Evolutionary conservation across 306 rosid species (phyloP).

Genomic region (Cucurbita ficifolia): DNA sequence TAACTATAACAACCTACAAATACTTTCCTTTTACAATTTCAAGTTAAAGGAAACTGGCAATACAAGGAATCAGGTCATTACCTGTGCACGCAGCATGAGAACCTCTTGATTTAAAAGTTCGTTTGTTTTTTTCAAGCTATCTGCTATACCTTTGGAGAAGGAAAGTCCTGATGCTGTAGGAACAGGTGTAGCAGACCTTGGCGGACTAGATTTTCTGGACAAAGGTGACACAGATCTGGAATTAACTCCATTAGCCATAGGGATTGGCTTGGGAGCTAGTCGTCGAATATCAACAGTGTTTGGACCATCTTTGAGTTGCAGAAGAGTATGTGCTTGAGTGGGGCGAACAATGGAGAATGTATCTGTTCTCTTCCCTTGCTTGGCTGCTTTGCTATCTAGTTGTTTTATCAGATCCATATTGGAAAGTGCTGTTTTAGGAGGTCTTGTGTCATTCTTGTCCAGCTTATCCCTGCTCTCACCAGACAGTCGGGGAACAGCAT

Average conservation of each 20-base stretch:
- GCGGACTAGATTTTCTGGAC: slow-evolving; percentile 82
- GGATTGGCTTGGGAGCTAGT: slow-evolving; percentile 55
- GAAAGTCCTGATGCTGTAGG: slow-evolving; percentile 95
- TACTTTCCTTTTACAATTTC: not conserved
- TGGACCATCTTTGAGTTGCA: slow-evolving; percentile 76
- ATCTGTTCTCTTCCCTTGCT: slow-evolving; percentile 85
- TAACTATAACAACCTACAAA: not conserved
- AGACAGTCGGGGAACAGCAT: slow-evolving; percentile 63
- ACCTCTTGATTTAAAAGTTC: slow-evolving; percentile 78
- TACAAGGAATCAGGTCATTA: slow-evolving; percentile 14
- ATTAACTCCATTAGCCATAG: slow-evolving; percentile 60
- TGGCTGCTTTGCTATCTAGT: slow-evolving; percentile 85
- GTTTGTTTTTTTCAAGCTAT: slow-evolving; percentile 81
- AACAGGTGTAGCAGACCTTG: slow-evolving; percentile 87
- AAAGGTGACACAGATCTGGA: slow-evolving; percentile 86
- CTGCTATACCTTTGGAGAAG: slow-evolving; percentile 63
- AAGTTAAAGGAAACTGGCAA: not conserved
- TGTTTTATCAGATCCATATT: slow-evolving; percentile 93
- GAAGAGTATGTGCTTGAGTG: slow-evolving; percentile 55
- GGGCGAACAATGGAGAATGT: slow-evolving; percentile 63
- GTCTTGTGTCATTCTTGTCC: slow-evolving; percentile 68
- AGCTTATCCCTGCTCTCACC: slow-evolving; percentile 91
- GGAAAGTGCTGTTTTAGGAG: slow-evolving; percentile 68
- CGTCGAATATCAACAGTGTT: slow-evolving; percentile 54
- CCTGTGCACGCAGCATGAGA: slow-evolving; percentile 69